These are phyloP conservation scores for Prasinococcaceae sp. DNA, from an alignment of 139 green algal species.

Conservation along the genomic window DNA sequence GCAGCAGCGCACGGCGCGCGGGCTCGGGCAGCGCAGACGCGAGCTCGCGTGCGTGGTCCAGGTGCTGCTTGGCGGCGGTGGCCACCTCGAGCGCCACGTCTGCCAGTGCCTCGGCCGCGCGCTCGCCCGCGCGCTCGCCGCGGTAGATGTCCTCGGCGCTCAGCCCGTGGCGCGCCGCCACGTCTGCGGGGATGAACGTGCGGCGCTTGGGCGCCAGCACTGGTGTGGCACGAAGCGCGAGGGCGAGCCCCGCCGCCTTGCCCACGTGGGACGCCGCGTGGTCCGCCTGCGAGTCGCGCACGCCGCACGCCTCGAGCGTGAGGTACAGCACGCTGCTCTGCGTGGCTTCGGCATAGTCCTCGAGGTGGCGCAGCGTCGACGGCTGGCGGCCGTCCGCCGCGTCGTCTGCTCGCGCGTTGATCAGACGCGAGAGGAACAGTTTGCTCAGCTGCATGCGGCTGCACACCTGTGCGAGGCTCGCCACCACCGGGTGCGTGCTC, in stretches of 20 bases:
- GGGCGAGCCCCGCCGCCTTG: constrained; percentile 19
- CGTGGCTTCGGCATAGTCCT: constrained; percentile 20
- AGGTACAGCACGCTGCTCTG: constrained; percentile 17
- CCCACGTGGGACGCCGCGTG: constrained; percentile 28
- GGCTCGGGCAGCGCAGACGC: not conserved
- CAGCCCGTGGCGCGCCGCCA: constrained; percentile 10
- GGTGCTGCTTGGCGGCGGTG: constrained; percentile 13
- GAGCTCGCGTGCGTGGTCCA: constrained; percentile 14
- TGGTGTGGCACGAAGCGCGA: constrained; percentile 15
- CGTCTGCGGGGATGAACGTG: constrained; percentile 21
- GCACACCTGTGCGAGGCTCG: not conserved
- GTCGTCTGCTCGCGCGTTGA: constrained; percentile 3
- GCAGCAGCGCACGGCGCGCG: constrained; percentile 7
- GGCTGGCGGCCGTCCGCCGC: not conserved
- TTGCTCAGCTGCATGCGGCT: not conserved
- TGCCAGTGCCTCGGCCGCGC: constrained; percentile 10
- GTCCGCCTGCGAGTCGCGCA: constrained; percentile 12
- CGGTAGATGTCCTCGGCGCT: constrained; percentile 18
- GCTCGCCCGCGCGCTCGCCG: not conserved
- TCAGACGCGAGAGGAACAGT: not conserved
- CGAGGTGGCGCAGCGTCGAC: not conserved
- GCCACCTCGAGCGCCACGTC: constrained; percentile 15
- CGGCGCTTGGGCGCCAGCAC: constrained; percentile 6
- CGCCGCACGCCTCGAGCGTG: constrained; percentile 12
- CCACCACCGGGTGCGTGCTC: not conserved